Conservation (phyloP, 1,284 basidiomycete genomes). For the Boletellus sp. region DNA sequence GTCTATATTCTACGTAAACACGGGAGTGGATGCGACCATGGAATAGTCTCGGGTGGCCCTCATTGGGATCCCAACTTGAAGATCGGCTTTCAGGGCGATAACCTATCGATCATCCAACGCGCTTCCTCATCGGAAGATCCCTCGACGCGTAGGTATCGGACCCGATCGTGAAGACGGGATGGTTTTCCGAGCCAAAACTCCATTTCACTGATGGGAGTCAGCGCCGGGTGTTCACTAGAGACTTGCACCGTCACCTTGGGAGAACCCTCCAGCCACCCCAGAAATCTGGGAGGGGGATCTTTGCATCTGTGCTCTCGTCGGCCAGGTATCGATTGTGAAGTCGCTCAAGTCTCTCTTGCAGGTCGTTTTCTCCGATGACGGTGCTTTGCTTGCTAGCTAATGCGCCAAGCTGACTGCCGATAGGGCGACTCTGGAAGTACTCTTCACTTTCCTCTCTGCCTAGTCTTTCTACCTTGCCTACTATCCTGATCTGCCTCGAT, state of each 20-base stretch:
- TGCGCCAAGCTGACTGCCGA: constrained; percentile 85
- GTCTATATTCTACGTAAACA: neutral
- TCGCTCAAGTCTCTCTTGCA: constrained; percentile 61
- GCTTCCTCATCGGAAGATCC: constrained; percentile 43
- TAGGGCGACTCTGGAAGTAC: constrained; percentile 84
- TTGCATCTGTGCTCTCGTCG: constrained; percentile 37
- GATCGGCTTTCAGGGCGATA: constrained; percentile 24
- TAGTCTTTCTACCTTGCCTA: constrained; percentile 83
- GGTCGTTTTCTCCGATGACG: constrained; percentile 67
- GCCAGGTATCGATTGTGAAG: constrained; percentile 61
- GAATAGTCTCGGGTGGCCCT: neutral
- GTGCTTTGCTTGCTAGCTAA: constrained; percentile 89
- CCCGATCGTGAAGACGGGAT: constrained; percentile 85
- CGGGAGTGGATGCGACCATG: neutral
- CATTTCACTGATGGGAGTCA: constrained; percentile 48
- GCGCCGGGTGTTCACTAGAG: neutral
- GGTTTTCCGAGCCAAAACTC: constrained; percentile 95
- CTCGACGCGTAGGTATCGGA: constrained; percentile 69
- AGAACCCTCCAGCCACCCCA: constrained; percentile 97
- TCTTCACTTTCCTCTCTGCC: constrained; percentile 67
- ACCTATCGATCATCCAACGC: constrained; percentile 29
- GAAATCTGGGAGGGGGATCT: constrained; percentile 82
- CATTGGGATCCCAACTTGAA: neutral
- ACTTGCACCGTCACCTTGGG: constrained; percentile 57
- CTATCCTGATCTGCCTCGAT: constrained; percentile 77